Evolutionary conservation across 495 filamentous ascomycete species (phyloP).

Genomic region (Achaetomiella virescens): DNA sequence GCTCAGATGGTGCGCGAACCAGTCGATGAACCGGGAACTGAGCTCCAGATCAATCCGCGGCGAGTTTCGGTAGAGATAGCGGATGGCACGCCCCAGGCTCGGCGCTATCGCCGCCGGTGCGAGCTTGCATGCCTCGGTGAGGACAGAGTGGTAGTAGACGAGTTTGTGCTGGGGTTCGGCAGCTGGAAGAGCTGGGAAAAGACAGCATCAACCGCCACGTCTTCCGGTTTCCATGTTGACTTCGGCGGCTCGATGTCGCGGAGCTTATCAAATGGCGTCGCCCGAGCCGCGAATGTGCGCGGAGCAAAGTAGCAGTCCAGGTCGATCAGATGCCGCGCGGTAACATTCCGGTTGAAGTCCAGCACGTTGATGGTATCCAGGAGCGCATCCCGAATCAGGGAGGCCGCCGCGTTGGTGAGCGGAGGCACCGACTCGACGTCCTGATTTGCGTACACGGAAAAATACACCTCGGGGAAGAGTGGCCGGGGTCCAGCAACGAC

Average conservation of each 20-base stretch:
- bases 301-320: constrained; percentile 89
- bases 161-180: constrained; percentile 87
- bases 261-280: constrained; percentile 83
- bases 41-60: constrained; percentile 84
- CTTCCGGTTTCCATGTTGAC: constrained; percentile 94
- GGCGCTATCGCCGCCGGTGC: constrained; percentile 94
- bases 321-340: constrained; percentile 85
- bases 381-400: constrained; percentile 74
- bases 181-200: constrained; percentile 91
- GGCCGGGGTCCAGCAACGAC: constrained; percentile 66
- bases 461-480: constrained; percentile 85
- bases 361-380: constrained; percentile 92
- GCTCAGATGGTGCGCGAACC: constrained; percentile 96
- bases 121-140: constrained; percentile 93
- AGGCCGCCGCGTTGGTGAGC: constrained; percentile 65
- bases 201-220: constrained; percentile 93
- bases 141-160: constrained; percentile 90
- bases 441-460: constrained; percentile 85
- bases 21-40: constrained; percentile 82
- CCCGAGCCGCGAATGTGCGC: constrained; percentile 84
- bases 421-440: constrained; percentile 89
- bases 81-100: constrained; percentile 86
- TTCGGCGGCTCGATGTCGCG: constrained; percentile 64
- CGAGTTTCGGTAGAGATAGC: constrained; percentile 75
- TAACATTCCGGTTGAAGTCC: constrained; percentile 82